A percentile compares a stretch with the other conserved stretches of the same genome.
These are phyloP conservation scores for Lenzites betulinus DNA, from an alignment of 768 basidiomycete genomes.

Conservation along the genomic window DNA sequence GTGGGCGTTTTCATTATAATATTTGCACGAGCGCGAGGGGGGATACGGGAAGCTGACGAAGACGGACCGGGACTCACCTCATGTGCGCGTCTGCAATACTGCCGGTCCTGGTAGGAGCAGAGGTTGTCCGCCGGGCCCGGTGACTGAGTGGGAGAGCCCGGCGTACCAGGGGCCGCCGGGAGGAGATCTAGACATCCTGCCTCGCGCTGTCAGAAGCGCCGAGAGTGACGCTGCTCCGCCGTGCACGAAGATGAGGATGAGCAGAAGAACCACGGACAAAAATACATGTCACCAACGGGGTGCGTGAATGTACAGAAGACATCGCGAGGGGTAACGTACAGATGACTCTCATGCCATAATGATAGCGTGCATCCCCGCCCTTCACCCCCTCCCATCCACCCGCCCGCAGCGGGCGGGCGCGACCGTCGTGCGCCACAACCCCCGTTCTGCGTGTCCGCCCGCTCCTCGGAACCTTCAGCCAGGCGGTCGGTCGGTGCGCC, in stretches of 20 bases:
- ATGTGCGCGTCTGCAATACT: not conserved
- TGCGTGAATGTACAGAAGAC: conserved; percentile 10
- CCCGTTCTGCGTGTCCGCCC: conserved; percentile 9
- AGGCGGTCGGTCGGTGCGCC: not conserved
- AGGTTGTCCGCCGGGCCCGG: not conserved
- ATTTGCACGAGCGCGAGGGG: not conserved
- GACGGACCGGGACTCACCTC: not conserved
- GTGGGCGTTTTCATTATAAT: too few relatives aligned
- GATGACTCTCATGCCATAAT: conserved; percentile 19
- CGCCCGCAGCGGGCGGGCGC: conserved; percentile 12
- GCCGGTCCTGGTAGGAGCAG: not conserved
- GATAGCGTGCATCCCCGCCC: conserved; percentile 12
- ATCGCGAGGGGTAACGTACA: conserved; percentile 9
- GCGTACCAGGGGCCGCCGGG: not conserved
- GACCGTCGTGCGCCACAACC: conserved; percentile 10
- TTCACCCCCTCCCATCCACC: not conserved
- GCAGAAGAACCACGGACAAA: not conserved
- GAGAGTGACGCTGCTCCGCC: not conserved
- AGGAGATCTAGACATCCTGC: not conserved
- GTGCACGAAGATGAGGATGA: not conserved
- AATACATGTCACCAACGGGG: conserved; percentile 4
- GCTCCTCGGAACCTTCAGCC: conserved; percentile 6
- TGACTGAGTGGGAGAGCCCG: not conserved
- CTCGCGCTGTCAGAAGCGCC: not conserved
- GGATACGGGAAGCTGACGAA: not conserved